phyloP scores from a whole-genome alignment of 2,329 filamentous ascomycete species.

The Pezizomycotina sp. region DNA sequence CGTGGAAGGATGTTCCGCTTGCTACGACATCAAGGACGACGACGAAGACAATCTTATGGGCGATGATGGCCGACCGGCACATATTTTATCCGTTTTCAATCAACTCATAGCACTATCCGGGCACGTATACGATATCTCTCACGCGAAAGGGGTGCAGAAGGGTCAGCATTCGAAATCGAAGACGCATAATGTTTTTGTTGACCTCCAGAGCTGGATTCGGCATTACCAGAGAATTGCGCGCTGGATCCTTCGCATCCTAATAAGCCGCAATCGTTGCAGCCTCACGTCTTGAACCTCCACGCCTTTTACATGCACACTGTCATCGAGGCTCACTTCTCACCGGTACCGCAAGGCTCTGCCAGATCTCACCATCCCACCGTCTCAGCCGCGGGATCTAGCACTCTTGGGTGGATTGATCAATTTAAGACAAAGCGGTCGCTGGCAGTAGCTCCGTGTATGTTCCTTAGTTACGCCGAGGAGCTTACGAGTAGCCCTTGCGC shows the following conservation, averaged over 20 bases:
- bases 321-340: constrained; percentile 3
- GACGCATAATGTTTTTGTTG: too few species aligned
- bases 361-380: constrained; percentile 2
- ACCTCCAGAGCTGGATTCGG: constrained; percentile 8
- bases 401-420: too few species aligned
- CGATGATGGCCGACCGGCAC: constrained; percentile 26
- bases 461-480: constrained; percentile 2
- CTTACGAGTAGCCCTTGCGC: neutral
- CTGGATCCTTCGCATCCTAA: constrained; percentile 6
- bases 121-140: too few species aligned
- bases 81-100: constrained; percentile 27
- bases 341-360: constrained; percentile 1
- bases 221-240: constrained; percentile 3
- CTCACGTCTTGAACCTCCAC: constrained; percentile 9
- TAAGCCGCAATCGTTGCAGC: neutral
- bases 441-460: constrained; percentile 6
- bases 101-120: constrained; percentile 26
- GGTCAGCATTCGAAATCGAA: too few species aligned
- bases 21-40: constrained; percentile 23
- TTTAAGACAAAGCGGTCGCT: constrained; percentile 3
- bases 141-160: too few species aligned
- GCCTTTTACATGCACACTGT: constrained; percentile 9
- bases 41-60: constrained; percentile 29
- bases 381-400: constrained; percentile 2
- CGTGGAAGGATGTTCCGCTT: constrained; percentile 42